Evolutionary conservation across 2,329 filamentous ascomycete species (phyloP).

Genomic region (Microcyclospora tardicrescens): DNA sequence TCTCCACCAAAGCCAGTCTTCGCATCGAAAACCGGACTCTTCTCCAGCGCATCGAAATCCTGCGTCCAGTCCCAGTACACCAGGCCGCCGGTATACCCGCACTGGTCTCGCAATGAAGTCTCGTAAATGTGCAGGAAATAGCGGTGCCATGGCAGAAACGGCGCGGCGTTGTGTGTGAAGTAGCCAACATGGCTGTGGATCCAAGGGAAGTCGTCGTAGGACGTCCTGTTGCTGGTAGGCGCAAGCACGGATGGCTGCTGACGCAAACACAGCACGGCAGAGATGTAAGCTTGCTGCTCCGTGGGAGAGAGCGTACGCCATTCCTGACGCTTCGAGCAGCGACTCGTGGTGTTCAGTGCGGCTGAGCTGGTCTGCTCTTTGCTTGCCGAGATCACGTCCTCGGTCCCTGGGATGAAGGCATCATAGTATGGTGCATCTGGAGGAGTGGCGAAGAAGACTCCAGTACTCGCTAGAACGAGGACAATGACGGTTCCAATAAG

Average conservation of each 20-base stretch:
- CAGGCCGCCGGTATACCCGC: conserved; percentile 11
- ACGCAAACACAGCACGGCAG: conserved; percentile 13
- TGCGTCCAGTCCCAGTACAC: conserved; percentile 19
- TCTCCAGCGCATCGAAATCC: conserved; percentile 7
- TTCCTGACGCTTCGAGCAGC: conserved; percentile 4
- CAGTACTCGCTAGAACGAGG: no score
- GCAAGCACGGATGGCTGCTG: conserved; percentile 9
- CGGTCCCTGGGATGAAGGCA: no score
- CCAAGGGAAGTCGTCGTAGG: conserved; percentile 17
- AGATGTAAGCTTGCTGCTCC: conserved; percentile 14
- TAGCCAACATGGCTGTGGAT: conserved; percentile 12
- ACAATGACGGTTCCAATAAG: no score
- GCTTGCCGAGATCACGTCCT: background rate
- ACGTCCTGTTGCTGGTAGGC: conserved; percentile 4
- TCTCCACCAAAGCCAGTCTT: conserved; percentile 12
- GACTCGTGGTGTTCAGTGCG: background rate
- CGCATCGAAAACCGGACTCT: conserved; percentile 6
- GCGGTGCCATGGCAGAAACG: conserved; percentile 18
- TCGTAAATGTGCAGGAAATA: conserved; percentile 17
- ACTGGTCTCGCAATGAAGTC: conserved; percentile 10
- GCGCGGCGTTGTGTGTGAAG: conserved; percentile 10
- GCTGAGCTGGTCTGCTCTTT: background rate
- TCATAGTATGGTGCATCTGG: no score
- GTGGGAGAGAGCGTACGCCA: conserved; percentile 10
- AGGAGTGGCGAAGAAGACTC: no score